Evolutionary conservation across 306 rosid genomes (phyloP).

Genomic region (Trichosanthes cucumerina): DNA sequence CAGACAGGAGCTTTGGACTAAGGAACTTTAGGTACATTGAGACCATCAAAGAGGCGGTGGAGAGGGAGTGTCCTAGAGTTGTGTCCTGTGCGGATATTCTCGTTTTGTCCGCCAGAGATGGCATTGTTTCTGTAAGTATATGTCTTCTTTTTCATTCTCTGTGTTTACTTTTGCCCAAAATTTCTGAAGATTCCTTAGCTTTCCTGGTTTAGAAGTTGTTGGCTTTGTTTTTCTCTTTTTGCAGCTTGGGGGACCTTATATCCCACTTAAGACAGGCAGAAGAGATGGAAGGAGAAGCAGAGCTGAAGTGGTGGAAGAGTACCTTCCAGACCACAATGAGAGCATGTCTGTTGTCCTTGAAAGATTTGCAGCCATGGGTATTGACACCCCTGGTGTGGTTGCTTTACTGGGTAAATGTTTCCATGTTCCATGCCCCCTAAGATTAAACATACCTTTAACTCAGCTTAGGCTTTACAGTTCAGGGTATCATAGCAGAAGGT

Average conservation of each 20-base stretch:
- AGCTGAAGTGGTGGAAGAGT: constrained; percentile 65
- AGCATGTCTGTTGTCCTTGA: constrained; percentile 86
- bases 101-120: constrained; percentile 89
- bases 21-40: constrained; percentile 95
- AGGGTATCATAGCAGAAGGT: neutral
- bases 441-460: neutral
- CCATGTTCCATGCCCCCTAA: neutral
- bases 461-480: neutral
- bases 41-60: constrained; percentile 85
- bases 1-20: constrained; percentile 93
- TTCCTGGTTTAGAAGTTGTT: neutral
- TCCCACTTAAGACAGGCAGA: constrained; percentile 86
- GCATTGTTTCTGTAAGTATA: constrained; percentile 53
- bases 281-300: constrained; percentile 97
- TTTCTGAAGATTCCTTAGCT: neutral
- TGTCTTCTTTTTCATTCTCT: neutral
- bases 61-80: constrained; percentile 92
- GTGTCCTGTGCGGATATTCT: constrained; percentile 94
- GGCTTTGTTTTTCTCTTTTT: neutral
- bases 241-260: constrained; percentile 91
- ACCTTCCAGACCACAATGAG: constrained; percentile 95
- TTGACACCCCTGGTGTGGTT: constrained; percentile 81
- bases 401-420: constrained; percentile 61
- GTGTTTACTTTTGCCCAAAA: neutral
- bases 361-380: constrained; percentile 69